Percentiles rank a stretch among this genome's conserved stretches.
Conservation (phyloP, 2,329 filamentous ascomycete species). For the Trichothecium sympodiale region DNA sequence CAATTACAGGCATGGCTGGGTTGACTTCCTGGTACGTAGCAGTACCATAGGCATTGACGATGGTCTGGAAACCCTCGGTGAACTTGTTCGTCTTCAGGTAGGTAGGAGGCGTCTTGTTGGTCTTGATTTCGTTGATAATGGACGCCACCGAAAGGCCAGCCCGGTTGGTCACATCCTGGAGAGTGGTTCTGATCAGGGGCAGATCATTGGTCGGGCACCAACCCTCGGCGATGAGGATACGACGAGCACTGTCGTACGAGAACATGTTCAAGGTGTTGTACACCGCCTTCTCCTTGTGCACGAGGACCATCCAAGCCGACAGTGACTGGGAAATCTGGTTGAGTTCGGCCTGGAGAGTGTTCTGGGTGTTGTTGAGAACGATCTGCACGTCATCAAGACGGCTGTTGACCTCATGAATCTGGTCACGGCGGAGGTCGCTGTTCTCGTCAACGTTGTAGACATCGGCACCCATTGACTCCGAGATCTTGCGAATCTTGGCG, state of each 20-base stretch:
- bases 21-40: slow-evolving; percentile 97
- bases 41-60: slow-evolving; percentile 96
- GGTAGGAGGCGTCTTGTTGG: slow-evolving; percentile 93
- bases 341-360: slow-evolving; percentile 84
- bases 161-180: slow-evolving; percentile 93
- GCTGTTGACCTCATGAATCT: slow-evolving; percentile 95
- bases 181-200: slow-evolving; percentile 77
- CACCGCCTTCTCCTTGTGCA: slow-evolving; percentile 97
- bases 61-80: slow-evolving; percentile 95
- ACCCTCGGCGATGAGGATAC: slow-evolving; percentile 93
- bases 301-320: slow-evolving; percentile 92
- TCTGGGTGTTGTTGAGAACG: slow-evolving; percentile 89
- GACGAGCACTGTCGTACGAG: slow-evolving; percentile 89
- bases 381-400: slow-evolving; percentile 83
- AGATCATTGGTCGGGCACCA: slow-evolving; percentile 94
- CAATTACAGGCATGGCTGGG: slow-evolving; percentile 85
- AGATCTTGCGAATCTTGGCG: slow-evolving; percentile 98
- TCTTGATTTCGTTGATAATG: slow-evolving; percentile 95
- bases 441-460: slow-evolving; percentile 98
- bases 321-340: slow-evolving; percentile 87
- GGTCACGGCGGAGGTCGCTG: slow-evolving; percentile 85
- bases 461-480: slow-evolving; percentile 90
- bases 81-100: slow-evolving; percentile 99
- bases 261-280: slow-evolving; percentile 94
- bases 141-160: slow-evolving; percentile 95